phyloP scores from a whole-genome alignment of 768 basidiomycete species.

The Agrocybe pediades region DNA sequence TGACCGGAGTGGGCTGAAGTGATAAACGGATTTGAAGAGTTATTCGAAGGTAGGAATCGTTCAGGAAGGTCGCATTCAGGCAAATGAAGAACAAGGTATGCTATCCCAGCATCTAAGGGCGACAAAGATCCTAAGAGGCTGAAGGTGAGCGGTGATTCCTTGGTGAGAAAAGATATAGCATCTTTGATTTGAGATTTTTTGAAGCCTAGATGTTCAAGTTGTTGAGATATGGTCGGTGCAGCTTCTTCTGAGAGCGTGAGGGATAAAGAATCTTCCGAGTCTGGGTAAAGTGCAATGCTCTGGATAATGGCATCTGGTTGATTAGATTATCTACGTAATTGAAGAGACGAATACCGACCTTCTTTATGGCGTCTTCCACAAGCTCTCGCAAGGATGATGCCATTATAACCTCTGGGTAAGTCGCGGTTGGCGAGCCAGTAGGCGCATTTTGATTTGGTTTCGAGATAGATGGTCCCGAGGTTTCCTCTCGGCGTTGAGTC shows the following conservation, averaged over 20 bases:
- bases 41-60: constrained; percentile 63
- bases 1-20: constrained; percentile 63
- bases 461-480: constrained; percentile 13
- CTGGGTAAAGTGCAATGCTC: constrained; percentile 56
- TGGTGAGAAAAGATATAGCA: constrained; percentile 56
- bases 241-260: constrained; percentile 44
- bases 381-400: constrained; percentile 69
- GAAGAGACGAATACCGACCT: constrained; percentile 40
- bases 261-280: constrained; percentile 36
- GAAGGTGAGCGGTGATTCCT: constrained; percentile 57
- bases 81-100: constrained; percentile 79
- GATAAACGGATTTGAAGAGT: constrained; percentile 71
- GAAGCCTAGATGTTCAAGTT: constrained; percentile 73
- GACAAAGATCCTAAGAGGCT: constrained; percentile 60
- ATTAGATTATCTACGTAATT: too few species aligned
- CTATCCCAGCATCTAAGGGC: constrained; percentile 77
- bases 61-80: constrained; percentile 88
- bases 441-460: constrained; percentile 18
- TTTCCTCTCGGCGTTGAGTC: constrained; percentile 44
- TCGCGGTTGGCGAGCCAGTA: constrained; percentile 39
- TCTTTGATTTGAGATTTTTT: constrained; percentile 50
- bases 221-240: constrained; percentile 42
- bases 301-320: too few species aligned
- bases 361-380: constrained; percentile 81
- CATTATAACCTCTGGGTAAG: constrained; percentile 83